phyloP scores from a whole-genome alignment of 2,329 filamentous ascomycete species.

The Moelleriella libera region DNA sequence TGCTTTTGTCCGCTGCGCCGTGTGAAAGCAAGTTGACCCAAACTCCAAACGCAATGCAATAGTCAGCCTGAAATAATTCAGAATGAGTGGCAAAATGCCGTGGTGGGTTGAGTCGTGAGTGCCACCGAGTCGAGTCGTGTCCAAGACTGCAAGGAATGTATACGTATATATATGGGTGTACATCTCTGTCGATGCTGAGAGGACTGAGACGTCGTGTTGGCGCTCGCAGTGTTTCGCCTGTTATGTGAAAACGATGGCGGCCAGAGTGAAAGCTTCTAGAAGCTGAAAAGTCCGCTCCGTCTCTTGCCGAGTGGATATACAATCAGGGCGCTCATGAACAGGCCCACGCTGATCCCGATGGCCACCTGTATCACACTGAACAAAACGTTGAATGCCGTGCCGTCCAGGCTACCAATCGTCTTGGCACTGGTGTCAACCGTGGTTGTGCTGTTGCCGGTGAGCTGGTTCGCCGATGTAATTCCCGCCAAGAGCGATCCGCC shows the following conservation, averaged over 20 bases:
- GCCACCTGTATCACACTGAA: conserved; percentile 46
- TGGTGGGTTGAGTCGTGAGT: too few species aligned
- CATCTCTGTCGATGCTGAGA: too few species aligned
- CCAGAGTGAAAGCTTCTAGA: conserved; percentile 15
- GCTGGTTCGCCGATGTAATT: conserved; percentile 39
- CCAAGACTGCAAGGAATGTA: too few species aligned
- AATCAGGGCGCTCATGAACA: conserved; percentile 40
- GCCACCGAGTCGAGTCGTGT: too few species aligned
- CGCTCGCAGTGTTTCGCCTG: background rate
- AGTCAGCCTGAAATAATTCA: too few species aligned
- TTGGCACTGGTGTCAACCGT: conserved; percentile 1
- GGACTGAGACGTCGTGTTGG: background rate
- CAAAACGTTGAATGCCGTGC: conserved; percentile 37
- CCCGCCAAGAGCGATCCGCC: conserved; percentile 44
- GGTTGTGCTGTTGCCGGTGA: conserved; percentile 27
- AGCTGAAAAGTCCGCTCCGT: conserved; percentile 41
- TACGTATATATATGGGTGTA: too few species aligned
- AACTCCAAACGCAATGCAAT: too few species aligned
- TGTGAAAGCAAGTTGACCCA: too few species aligned
- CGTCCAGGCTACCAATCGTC: conserved; percentile 20
- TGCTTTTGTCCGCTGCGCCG: too few species aligned
- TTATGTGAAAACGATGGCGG: background rate
- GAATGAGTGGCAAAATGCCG: too few species aligned
- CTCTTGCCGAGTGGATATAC: conserved; percentile 44
- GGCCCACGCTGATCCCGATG: conserved; percentile 46